Evolutionary conservation across 306 rosid genomes (phyloP).

Genomic region (Aeschynomene evenia): DNA sequence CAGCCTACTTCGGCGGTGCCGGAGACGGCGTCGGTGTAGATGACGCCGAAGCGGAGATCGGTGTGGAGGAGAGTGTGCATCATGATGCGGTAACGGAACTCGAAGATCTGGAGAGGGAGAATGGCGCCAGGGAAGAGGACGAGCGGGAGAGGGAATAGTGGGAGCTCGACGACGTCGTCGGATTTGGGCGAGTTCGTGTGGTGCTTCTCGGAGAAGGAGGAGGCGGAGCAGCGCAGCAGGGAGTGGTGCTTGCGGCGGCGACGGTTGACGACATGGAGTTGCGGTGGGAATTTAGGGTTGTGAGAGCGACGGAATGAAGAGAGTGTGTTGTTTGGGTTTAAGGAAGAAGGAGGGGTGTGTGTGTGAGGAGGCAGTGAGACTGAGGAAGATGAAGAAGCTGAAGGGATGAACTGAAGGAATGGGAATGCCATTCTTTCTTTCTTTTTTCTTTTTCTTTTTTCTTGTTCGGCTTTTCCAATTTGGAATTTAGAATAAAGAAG

Average conservation of each 20-base stretch:
- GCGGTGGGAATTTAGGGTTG: constrained; percentile 43
- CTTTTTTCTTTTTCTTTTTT: background rate
- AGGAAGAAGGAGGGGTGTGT: constrained; percentile 48
- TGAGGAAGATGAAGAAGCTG: constrained; percentile 51
- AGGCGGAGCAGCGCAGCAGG: constrained; percentile 70
- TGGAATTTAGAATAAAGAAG: background rate
- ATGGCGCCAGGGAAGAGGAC: constrained; percentile 97
- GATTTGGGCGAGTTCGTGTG: constrained; percentile 72
- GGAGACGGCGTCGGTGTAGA: constrained; percentile 70
- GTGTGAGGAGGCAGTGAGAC: constrained; percentile 47
- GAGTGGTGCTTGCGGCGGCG: constrained; percentile 39
- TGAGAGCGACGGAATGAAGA: constrained; percentile 23
- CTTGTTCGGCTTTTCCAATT: background rate
- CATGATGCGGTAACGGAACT: constrained; percentile 97
- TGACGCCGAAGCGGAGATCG: constrained; percentile 96
- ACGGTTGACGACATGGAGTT: constrained; percentile 29
- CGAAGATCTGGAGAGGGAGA: constrained; percentile 95
- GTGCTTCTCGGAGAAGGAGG: constrained; percentile 84
- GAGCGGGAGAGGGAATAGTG: constrained; percentile 83
- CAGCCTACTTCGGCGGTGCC: constrained; percentile 89
- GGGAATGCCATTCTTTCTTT: constrained; percentile 62
- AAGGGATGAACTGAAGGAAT: constrained; percentile 70
- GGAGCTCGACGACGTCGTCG: constrained; percentile 81
- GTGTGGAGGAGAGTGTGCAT: constrained; percentile 97
- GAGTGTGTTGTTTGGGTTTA: constrained; percentile 46